Evolutionary conservation across 1,139 yeast species (phyloP).

Genomic region (Lodderomyces oxycetoniae): DNA sequence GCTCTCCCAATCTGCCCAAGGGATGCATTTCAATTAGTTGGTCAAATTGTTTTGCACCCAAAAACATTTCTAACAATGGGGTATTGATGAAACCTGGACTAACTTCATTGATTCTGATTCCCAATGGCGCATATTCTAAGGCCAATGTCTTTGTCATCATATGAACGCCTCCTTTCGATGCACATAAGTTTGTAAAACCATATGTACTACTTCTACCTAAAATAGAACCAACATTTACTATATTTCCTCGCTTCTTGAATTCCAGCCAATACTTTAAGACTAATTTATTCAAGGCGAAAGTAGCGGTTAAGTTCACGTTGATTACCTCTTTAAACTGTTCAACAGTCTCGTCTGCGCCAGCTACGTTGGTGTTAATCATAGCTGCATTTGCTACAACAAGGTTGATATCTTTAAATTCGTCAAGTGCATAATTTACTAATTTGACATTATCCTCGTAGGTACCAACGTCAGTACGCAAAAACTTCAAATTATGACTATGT

Average conservation of each 20-base stretch:
- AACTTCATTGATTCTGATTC: slow-evolving; percentile 17
- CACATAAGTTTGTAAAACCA: slow-evolving; percentile 44
- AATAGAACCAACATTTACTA: slow-evolving; percentile 60
- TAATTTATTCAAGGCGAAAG: slow-evolving; percentile 65
- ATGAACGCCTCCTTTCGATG: slow-evolving; percentile 16
- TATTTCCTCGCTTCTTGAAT: slow-evolving; percentile 66
- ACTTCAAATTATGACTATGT: slow-evolving; percentile 11
- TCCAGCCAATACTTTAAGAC: slow-evolving; percentile 70
- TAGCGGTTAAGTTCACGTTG: slow-evolving; percentile 68
- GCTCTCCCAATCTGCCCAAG: slow-evolving; percentile 37
- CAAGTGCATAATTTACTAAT: slow-evolving; percentile 48
- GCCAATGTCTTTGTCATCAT: slow-evolving; percentile 14
- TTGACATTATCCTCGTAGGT: slow-evolving; percentile 37
- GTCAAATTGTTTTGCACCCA: slow-evolving; percentile 21
- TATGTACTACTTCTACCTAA: slow-evolving; percentile 40
- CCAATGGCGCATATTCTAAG: slow-evolving; percentile 14
- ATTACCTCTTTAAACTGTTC: slow-evolving; percentile 61
- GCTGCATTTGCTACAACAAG: slow-evolving; percentile 78
- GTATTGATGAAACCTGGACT: slow-evolving; percentile 25
- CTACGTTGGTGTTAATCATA: slow-evolving; percentile 69
- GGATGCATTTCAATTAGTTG: slow-evolving; percentile 27
- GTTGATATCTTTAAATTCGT: slow-evolving; percentile 62
- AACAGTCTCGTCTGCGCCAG: slow-evolving; percentile 47
- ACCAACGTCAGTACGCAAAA: slow-evolving; percentile 40
- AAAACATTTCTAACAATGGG: slow-evolving; percentile 23